Conservation (phyloP, 495 filamentous ascomycete species). For the Penicillium dipodomyicola region DNA sequence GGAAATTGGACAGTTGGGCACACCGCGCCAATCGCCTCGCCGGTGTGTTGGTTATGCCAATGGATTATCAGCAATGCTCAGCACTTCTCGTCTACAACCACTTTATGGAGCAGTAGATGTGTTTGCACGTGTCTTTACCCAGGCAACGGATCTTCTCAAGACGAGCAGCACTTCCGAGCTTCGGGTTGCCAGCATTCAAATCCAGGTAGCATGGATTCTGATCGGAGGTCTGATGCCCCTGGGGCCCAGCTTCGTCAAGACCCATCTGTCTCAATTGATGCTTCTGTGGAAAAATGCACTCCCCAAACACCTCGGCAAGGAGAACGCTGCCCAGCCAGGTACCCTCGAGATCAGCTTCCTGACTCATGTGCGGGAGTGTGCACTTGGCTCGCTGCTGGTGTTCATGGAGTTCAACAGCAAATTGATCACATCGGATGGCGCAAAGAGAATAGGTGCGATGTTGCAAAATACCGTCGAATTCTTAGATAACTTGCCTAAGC, state of each 20-base stretch:
- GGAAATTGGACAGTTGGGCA: constrained; percentile 74
- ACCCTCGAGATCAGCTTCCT: constrained; percentile 88
- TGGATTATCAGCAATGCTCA: constrained; percentile 86
- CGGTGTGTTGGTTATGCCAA: constrained; percentile 91
- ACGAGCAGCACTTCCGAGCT: constrained; percentile 89
- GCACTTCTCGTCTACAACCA: constrained; percentile 81
- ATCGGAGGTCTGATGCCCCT: constrained; percentile 96
- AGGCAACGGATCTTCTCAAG: constrained; percentile 90
- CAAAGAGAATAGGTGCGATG: constrained; percentile 88
- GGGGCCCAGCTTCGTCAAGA: constrained; percentile 98
- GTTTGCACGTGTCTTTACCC: constrained; percentile 83
- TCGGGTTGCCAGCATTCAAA: constrained; percentile 86
- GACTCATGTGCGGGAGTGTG: constrained; percentile 92
- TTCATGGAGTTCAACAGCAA: constrained; percentile 95
- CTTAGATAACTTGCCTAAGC: constrained; percentile 73
- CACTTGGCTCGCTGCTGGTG: constrained; percentile 81
- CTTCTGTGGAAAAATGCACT: constrained; percentile 98
- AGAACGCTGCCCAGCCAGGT: constrained; percentile 77
- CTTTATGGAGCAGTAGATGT: constrained; percentile 95
- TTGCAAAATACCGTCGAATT: constrained; percentile 94
- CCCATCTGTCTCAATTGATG: constrained; percentile 90
- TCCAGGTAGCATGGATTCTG: constrained; percentile 96
- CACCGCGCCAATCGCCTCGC: constrained; percentile 74
- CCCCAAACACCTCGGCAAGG: constrained; percentile 87
- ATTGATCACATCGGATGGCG: constrained; percentile 88